These are phyloP conservation scores for Endogone sp. DNA, from an alignment of 192 early-diverging fungal species.

Conservation along the genomic window DNA sequence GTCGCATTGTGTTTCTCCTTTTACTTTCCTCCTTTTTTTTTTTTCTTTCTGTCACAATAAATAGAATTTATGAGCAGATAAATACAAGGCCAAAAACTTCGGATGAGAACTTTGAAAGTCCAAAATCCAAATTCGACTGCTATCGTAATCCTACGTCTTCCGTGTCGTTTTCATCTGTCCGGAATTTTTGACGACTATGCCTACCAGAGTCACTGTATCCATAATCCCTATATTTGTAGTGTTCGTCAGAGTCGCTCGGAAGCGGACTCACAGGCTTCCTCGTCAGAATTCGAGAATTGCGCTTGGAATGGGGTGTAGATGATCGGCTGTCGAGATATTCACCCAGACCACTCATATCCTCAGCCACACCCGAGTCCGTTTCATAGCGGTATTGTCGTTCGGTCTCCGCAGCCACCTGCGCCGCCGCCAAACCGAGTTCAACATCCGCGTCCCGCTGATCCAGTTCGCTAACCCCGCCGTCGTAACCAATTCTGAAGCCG, in stretches of 20 bases:
- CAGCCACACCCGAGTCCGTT: neutral
- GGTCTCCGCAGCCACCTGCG: neutral
- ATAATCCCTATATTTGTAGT: neutral
- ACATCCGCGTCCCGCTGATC: constrained; percentile 7
- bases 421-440: constrained; percentile 5
- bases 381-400: neutral
- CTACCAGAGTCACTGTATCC: neutral
- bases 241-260: neutral
- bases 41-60: no score
- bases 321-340: neutral
- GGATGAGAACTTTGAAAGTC: no score
- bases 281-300: neutral
- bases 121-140: no score
- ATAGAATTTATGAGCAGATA: no score
- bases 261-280: neutral
- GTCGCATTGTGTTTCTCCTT: no score
- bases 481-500: constrained; percentile 15
- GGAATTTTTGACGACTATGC: neutral
- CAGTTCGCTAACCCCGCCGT: constrained; percentile 11
- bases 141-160: neutral
- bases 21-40: no score
- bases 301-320: neutral
- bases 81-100: no score
- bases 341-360: neutral
- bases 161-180: neutral